phyloP scores from a whole-genome alignment of 1,139 yeast genomes.

The Candida dubliniensis region DNA sequence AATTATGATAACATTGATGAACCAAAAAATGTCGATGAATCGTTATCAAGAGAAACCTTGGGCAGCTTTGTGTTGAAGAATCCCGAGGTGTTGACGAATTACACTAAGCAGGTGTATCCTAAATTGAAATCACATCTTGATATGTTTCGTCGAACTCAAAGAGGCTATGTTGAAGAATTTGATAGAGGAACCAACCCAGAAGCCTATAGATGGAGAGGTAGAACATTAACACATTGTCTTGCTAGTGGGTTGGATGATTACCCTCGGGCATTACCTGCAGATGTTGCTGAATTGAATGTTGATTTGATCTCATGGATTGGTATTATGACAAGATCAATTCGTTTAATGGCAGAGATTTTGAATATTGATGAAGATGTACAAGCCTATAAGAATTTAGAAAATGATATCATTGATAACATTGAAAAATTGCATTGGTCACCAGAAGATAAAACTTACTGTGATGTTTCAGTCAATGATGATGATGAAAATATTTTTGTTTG shows the following conservation, averaged over 20 bases:
- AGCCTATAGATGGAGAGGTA: slow-evolving; percentile 91
- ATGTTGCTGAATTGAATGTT: slow-evolving; percentile 85
- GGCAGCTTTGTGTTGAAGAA: slow-evolving; percentile 57
- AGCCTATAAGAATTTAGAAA: slow-evolving; percentile 52
- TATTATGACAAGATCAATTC: slow-evolving; percentile 82
- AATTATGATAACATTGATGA: slow-evolving; percentile 23
- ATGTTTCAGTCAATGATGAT: slow-evolving; percentile 70
- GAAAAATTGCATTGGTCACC: slow-evolving; percentile 81
- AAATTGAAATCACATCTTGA: slow-evolving; percentile 73
- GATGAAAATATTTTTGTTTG: slow-evolving; percentile 71
- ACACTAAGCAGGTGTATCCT: slow-evolving; percentile 72
- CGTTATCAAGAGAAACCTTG: slow-evolving; percentile 18
- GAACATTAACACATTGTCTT: slow-evolving; percentile 79
- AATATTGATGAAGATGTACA: slow-evolving; percentile 57
- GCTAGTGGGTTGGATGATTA: slow-evolving; percentile 96
- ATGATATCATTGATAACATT: slow-evolving; percentile 59
- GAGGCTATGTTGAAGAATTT: slow-evolving; percentile 72
- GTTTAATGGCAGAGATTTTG: slow-evolving; percentile 66
- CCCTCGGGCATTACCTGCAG: slow-evolving; percentile 82
- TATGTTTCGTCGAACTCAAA: slow-evolving; percentile 83
- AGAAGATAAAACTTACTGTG: slow-evolving; percentile 72
- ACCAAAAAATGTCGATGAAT: slow-evolving; percentile 22
- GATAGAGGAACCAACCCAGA: slow-evolving; percentile 62
- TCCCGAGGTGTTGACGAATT: slow-evolving; percentile 61
- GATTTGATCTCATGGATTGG: slow-evolving; percentile 94